phyloP scores from a whole-genome alignment of 2,329 filamentous ascomycete genomes.

The Fusarium albosuccineum region DNA sequence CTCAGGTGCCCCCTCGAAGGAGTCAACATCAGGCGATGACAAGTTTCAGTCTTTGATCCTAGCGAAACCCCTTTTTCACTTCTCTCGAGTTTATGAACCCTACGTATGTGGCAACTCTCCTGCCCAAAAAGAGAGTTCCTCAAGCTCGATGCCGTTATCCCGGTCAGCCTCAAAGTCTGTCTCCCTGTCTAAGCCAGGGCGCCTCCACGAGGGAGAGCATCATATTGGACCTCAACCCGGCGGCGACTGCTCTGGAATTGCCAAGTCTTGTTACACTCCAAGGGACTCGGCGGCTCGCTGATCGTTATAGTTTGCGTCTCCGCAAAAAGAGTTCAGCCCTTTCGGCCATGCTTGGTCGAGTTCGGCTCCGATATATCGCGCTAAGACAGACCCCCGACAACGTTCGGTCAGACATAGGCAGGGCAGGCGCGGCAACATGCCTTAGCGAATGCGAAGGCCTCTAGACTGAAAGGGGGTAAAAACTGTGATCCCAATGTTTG shows the following conservation, averaged over 20 bases:
- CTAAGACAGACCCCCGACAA: constrained; percentile 28
- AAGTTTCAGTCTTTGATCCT: constrained; percentile 22
- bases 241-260: constrained; percentile 1
- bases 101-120: neutral
- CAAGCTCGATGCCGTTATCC: neutral
- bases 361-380: constrained; percentile 31
- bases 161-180: neutral
- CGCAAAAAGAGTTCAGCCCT: constrained; percentile 14
- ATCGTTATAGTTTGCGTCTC: constrained; percentile 10
- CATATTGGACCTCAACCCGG: too few relatives aligned
- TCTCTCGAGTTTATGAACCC: neutral
- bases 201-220: too few relatives aligned
- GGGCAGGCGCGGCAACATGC: constrained; percentile 15
- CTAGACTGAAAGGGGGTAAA: neutral
- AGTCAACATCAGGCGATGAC: constrained; percentile 17
- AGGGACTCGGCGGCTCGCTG: constrained; percentile 12
- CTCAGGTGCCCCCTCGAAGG: neutral
- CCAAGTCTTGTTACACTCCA: constrained; percentile 17
- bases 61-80: constrained; percentile 1
- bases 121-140: neutral
- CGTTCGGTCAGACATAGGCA: constrained; percentile 1
- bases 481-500: neutral
- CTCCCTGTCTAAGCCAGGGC: neutral
- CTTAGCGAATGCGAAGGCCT: constrained; percentile 4
- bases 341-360: constrained; percentile 1